phyloP scores from a whole-genome alignment of 192 early-diverging fungal genomes.

The Backusella morwellensis region DNA sequence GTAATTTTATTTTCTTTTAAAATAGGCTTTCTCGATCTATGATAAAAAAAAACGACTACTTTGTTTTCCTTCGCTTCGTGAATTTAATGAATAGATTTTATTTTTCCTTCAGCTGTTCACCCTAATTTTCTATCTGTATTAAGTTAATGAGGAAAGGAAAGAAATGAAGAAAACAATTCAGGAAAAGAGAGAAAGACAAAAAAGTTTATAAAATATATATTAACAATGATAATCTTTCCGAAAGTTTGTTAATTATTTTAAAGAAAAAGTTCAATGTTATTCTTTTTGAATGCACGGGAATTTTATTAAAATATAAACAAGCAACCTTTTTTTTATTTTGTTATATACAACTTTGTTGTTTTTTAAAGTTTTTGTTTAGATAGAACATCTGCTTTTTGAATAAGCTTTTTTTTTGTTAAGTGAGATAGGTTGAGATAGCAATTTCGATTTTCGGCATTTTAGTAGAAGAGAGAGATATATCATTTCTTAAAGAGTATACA shows the following conservation, averaged over 20 bases:
- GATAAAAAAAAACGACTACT: neutral
- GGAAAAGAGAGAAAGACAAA: neutral
- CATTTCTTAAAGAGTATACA: neutral
- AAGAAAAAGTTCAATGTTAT: neutral
- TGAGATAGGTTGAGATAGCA: neutral
- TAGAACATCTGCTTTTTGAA: neutral
- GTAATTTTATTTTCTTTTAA: neutral
- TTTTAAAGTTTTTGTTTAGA: neutral
- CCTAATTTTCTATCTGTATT: neutral
- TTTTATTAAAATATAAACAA: slow-evolving; percentile 5
- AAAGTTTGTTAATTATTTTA: neutral
- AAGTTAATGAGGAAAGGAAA: neutral
- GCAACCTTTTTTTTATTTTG: slow-evolving; percentile 11
- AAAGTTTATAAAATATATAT: neutral
- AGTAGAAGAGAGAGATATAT: neutral
- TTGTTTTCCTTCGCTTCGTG: neutral
- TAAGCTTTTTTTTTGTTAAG: neutral
- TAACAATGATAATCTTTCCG: neutral
- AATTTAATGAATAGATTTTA: too few relatives aligned
- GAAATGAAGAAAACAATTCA: neutral
- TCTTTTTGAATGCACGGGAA: neutral
- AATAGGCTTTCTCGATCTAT: too few relatives aligned
- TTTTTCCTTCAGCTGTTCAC: neutral
- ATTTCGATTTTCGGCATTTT: neutral
- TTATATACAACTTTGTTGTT: neutral